Base-by-base conservation (phyloP, 257 asterid genomes). In the Primulina eburnea region DNA sequence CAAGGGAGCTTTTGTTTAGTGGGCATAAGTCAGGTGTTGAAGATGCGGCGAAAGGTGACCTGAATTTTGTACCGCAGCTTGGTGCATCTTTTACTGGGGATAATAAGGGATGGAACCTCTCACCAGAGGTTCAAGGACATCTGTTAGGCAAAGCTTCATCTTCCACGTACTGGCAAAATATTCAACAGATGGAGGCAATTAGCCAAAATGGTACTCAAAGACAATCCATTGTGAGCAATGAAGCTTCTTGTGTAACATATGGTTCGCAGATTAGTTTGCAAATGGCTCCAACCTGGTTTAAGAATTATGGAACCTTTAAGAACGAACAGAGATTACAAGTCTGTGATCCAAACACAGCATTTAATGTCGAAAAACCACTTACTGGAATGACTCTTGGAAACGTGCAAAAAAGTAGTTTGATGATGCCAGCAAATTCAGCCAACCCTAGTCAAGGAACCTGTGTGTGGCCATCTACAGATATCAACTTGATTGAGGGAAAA, bases 241-340 rank as follows among this genome's bases (percentile, higher is more conserved):
- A 76, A 69, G 67, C 70, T 65, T 76, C 78, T 9, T 68, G 50
- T 62, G 17, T 68, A 38, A 53, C 75, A 56, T 35, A 76, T 50
- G 84, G 78, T 70, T 68, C 84, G 17, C 79, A 61, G 37, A 70
- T 69, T 70, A 77, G 73, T 65, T 35, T 79, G 73, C 86, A 80
- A 72, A 82, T 78, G 88, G 83, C 81, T 7, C 83, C 90, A 47
- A 74, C 94, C 40, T 79, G 85, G 94, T 79, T 79, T 73, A 81
- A 85, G 74, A 80, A 73, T 35, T 65, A 76, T 61, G 86, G 80
- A 43, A 76, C 78, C 71, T 71, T 73, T 76, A 87, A 75, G 76
- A 82, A 75, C 64, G 86, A 77, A 21, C 88, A 82, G 73, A 69
- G 75, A 70, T 50, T 71, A 33, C 71, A 83, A 26, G 35, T 69